Conservation (phyloP, 2,329 filamentous ascomycete species). For the Phialocephala sp. region DNA sequence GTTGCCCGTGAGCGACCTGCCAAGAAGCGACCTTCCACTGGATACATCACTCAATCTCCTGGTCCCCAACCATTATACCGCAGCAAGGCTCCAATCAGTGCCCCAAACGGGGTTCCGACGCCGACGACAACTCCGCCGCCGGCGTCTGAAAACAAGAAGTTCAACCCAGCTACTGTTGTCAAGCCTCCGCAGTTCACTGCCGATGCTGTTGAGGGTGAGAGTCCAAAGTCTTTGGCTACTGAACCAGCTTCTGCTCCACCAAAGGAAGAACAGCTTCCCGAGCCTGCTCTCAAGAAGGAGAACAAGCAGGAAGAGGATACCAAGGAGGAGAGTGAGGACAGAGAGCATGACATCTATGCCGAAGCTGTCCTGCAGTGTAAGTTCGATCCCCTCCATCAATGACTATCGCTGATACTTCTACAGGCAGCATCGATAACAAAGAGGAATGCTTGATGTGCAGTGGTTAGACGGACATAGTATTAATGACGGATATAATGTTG, state of each 20-base stretch:
- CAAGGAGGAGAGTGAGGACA: constrained; percentile 70
- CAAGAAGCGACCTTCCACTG: constrained; percentile 71
- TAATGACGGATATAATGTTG: constrained; percentile 35
- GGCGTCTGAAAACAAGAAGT: constrained; percentile 46
- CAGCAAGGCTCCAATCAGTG: constrained; percentile 50
- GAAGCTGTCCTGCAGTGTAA: constrained; percentile 88
- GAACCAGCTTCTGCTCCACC: constrained; percentile 66
- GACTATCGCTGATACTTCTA: constrained; percentile 43
- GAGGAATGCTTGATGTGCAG: constrained; percentile 98
- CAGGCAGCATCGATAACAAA: constrained; percentile 94
- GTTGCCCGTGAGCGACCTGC: constrained; percentile 66
- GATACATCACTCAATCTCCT: constrained; percentile 55
- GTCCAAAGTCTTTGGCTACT: constrained; percentile 76
- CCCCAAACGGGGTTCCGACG: constrained; percentile 69
- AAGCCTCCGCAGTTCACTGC: constrained; percentile 75
- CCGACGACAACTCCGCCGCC: constrained; percentile 71
- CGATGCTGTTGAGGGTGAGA: constrained; percentile 77
- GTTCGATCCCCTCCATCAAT: constrained; percentile 43
- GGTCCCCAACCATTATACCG: constrained; percentile 72
- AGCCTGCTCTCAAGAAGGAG: constrained; percentile 56
- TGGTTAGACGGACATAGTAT: constrained; percentile 59
- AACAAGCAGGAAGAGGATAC: constrained; percentile 75
- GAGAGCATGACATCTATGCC: constrained; percentile 93
- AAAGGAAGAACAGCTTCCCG: constrained; percentile 69
- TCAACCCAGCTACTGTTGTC: constrained; percentile 56